Base-by-base conservation (phyloP, 2,329 filamentous ascomycete genomes). In the Colletotrichum falcatum region DNA sequence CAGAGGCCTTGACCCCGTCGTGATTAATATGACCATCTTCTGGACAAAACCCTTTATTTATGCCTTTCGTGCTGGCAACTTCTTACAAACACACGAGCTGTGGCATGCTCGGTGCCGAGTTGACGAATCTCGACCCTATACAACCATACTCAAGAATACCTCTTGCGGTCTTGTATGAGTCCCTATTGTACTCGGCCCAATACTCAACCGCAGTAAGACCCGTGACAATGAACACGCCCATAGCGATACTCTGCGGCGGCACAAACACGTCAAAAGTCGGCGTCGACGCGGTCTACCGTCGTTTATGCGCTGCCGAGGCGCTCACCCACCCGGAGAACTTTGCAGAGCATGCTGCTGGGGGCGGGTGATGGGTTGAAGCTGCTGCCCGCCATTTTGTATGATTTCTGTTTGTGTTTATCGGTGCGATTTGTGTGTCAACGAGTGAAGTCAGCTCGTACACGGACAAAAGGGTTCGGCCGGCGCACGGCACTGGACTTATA, bases 251-350 rank as follows among this genome's bases (percentile, higher is more conserved):
- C 54, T 54, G 59, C 14, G 66, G 58, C 33, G 62, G 70, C 12
- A 72, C 54, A 33, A 49, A 71, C 28, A 66, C 53, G 59, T 66
- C 66, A 59, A 72, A 72, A 2, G 54, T 61, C n/a, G 70, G 63
- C 3, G 61, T 16, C 8, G 59, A 61, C 23, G 23, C 44, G 59
- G 33, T 37, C 8, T 51, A 65, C 51, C 20, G 67, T 70, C 30
- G 53, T 61, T 37, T 70, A 66, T 12, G 66, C 53, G 42, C 62
- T 62, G 28, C 33, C 46, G 26, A 75, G 58, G 73, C 81, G 66
- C 26, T 68, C 46, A 12, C 37, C n/a, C n/a, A 49, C 26, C 12
- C 61, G 66, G 2, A 69, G 54, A 20, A 68, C 30, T 16, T 68
- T 54, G 61, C 60, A 68, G 12, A 54, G 66, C 30, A n/a, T 20